Conservation (phyloP, 2,329 filamentous ascomycete genomes). For the Ustilaginoidea virens region DNA sequence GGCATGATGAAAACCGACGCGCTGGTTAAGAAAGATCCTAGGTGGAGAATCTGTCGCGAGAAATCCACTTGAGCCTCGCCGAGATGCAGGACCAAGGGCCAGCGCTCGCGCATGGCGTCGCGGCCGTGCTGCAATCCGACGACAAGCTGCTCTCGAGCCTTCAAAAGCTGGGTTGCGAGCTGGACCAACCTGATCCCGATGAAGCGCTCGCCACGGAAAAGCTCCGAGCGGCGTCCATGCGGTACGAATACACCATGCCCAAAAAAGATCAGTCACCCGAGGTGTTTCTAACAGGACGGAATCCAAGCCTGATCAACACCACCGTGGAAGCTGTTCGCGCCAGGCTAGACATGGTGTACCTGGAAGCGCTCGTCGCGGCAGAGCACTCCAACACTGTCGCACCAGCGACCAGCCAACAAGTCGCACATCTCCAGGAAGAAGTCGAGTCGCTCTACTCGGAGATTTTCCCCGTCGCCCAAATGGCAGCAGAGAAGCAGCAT, state of each 20-base stretch:
- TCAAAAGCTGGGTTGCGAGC: conserved; percentile 48
- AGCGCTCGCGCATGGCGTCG: conserved; percentile 31
- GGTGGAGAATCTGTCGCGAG: conserved; percentile 33
- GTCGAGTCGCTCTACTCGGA: conserved; percentile 55
- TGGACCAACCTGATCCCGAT: conserved; percentile 35
- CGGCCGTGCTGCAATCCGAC: conserved; percentile 39
- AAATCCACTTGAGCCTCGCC: conserved; percentile 27
- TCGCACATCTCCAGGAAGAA: conserved; percentile 42
- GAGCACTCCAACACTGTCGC: conserved; percentile 13
- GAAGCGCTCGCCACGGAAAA: conserved; percentile 37
- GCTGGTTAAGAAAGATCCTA: conserved; percentile 11
- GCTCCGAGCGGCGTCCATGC: conserved; percentile 43
- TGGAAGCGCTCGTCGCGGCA: conserved; percentile 25
- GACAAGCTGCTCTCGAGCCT: conserved; percentile 50
- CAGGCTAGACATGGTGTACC: conserved; percentile 38
- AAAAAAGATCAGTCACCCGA: not conserved
- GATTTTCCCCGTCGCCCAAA: conserved; percentile 53
- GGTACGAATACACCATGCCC: conserved; percentile 13
- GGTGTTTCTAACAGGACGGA: not conserved
- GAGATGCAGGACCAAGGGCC: conserved; percentile 37
- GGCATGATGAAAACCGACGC: not conserved
- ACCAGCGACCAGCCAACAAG: conserved; percentile 21
- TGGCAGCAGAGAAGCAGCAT: conserved; percentile 54
- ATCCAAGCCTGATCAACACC: conserved; percentile 36
- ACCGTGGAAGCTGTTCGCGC: conserved; percentile 40